These are phyloP conservation scores for Fusarium xylarioides DNA, from an alignment of 2,329 filamentous ascomycete species.

Conservation along the genomic window DNA sequence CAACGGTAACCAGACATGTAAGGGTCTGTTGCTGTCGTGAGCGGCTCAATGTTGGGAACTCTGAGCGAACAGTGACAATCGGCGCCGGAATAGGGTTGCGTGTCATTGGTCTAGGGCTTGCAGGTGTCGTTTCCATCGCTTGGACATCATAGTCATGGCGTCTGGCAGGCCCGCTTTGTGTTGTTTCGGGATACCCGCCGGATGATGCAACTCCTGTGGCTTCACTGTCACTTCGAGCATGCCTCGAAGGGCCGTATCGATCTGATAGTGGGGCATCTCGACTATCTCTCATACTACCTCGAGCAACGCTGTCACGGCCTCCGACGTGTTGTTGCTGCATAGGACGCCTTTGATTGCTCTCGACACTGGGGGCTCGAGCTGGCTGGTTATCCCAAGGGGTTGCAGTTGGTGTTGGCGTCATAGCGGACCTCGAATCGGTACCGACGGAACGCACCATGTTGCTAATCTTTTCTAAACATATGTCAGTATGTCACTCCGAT, in stretches of 20 bases:
- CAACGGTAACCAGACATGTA: constrained; percentile 92
- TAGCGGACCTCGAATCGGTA: constrained; percentile 66
- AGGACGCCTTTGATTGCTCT: constrained; percentile 50
- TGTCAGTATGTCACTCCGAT: constrained; percentile 39
- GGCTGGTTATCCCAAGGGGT: constrained; percentile 72
- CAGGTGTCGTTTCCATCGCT: constrained; percentile 88
- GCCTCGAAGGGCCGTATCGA: constrained; percentile 59
- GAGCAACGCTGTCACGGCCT: constrained; percentile 50
- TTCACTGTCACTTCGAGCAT: constrained; percentile 82
- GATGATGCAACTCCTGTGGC: constrained; percentile 79
- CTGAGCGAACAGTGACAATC: constrained; percentile 92
- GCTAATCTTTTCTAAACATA: constrained; percentile 85
- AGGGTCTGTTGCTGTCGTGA: constrained; percentile 94
- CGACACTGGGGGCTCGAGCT: constrained; percentile 62
- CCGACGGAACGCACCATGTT: constrained; percentile 85
- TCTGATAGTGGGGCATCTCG: constrained; percentile 58
- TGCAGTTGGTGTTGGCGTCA: constrained; percentile 67
- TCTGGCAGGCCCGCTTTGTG: constrained; percentile 73
- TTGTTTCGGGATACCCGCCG: constrained; percentile 80
- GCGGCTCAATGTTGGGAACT: constrained; percentile 92
- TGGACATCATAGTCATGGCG: constrained; percentile 96
- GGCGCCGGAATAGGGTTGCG: constrained; percentile 92
- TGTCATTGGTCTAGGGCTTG: constrained; percentile 74
- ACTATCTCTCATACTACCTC: constrained; percentile 58
- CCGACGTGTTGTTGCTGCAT: constrained; percentile 38